Conservation (phyloP, 176 grass and related monocot genomes). For the Microstegium vimineum region DNA sequence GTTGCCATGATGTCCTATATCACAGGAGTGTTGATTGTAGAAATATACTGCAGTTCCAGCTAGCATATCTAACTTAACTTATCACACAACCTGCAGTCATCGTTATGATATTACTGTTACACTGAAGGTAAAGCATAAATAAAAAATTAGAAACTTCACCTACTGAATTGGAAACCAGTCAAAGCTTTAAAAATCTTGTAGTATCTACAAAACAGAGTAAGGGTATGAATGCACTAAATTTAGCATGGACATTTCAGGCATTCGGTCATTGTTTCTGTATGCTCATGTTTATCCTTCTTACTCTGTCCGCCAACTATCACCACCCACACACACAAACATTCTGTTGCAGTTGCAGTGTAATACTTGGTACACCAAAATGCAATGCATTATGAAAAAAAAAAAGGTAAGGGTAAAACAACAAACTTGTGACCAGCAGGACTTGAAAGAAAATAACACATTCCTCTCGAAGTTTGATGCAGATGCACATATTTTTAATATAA, state of each 20-base stretch:
- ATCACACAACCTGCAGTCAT: slow-evolving; percentile 19
- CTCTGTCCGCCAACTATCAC: not conserved
- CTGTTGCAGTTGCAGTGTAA: not conserved
- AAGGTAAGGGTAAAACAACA: not conserved
- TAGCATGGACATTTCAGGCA: not conserved
- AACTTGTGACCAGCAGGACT: not conserved
- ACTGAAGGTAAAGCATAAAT: not conserved
- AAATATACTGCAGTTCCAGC: slow-evolving; percentile 31
- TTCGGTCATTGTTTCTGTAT: not conserved
- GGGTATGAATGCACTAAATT: not conserved
- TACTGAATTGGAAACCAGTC: slow-evolving; percentile 2
- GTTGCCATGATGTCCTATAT: slow-evolving; percentile 47
- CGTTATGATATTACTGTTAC: not conserved
- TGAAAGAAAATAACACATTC: not conserved
- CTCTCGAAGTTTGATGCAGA: not conserved
- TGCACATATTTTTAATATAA: not conserved
- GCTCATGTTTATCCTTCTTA: not conserved
- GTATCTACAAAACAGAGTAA: slow-evolving; percentile 32
- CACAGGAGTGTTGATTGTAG: slow-evolving; percentile 41
- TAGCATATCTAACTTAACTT: slow-evolving; percentile 15
- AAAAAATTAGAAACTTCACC: slow-evolving; percentile 26
- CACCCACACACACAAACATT: not conserved
- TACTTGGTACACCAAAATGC: slow-evolving; percentile 1
- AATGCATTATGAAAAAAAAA: slow-evolving; percentile 9
- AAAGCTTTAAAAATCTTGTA: slow-evolving; percentile 23